A percentile compares a stretch with the other conserved stretches of the same genome.
phyloP scores from a whole-genome alignment of 2,329 filamentous ascomycete genomes.

The Fusarium sp. region DNA sequence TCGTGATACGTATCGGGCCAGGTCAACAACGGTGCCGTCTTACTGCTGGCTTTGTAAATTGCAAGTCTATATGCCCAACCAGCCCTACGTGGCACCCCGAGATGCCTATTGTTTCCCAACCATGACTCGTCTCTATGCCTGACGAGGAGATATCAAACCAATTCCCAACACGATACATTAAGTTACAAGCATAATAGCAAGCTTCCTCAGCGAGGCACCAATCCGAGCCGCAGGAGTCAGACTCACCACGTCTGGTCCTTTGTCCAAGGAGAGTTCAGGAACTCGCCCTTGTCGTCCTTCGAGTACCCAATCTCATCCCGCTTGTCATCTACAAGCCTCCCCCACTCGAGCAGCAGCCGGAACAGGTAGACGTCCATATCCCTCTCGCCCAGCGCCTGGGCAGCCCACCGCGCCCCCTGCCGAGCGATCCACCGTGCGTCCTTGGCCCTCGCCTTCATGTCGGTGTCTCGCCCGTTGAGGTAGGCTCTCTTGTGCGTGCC shows the following conservation, averaged over 20 bases:
- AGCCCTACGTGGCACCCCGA: background rate
- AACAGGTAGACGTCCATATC: slow-evolving; percentile 89
- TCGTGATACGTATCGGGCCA: background rate
- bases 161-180: background rate
- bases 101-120: background rate
- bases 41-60: background rate
- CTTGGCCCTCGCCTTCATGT: slow-evolving; percentile 58
- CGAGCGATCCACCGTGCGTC: slow-evolving; percentile 75
- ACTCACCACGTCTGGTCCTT: slow-evolving; percentile 38
- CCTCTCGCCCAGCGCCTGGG: slow-evolving; percentile 71
- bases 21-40: background rate
- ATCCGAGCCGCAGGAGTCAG: background rate
- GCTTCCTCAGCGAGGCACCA: background rate
- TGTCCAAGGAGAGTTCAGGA: slow-evolving; percentile 48
- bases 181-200: background rate
- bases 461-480: slow-evolving; percentile 58
- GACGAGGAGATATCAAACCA: background rate
- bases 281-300: slow-evolving; percentile 44
- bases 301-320: slow-evolving; percentile 59
- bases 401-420: slow-evolving; percentile 74
- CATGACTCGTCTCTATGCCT: background rate
- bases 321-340: slow-evolving; percentile 72
- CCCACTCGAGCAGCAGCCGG: slow-evolving; percentile 82
- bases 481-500: slow-evolving; percentile 61
- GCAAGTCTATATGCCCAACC: slow-evolving; percentile 1